A percentile compares a stretch with the other conserved stretches of the same genome.
These are phyloP conservation scores for Yarrowia sp. DNA, from an alignment of 805 yeast genomes.

Conservation along the genomic window DNA sequence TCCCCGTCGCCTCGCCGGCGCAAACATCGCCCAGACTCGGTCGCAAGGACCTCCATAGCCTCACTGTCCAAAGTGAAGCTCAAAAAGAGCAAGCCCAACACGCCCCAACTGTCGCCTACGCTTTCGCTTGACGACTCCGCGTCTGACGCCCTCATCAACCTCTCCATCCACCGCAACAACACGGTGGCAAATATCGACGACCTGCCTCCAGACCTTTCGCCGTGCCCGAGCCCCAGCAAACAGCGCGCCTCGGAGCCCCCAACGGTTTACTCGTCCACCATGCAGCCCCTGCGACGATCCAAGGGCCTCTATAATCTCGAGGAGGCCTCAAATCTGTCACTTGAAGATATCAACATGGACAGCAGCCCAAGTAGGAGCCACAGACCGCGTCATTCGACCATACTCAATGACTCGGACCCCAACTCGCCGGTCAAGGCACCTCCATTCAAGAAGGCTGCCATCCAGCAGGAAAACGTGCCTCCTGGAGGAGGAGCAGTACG, in stretches of 20 bases:
- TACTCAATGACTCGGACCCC: slow-evolving; percentile 10
- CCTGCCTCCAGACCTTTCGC: slow-evolving; percentile 3
- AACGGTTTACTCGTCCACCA: slow-evolving; percentile 16
- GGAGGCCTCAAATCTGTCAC: slow-evolving; percentile 34
- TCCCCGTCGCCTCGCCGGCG: slow-evolving; percentile 25
- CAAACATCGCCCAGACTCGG: slow-evolving; percentile 11
- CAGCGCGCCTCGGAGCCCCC: slow-evolving; percentile 16
- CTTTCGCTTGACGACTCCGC: slow-evolving; percentile 16
- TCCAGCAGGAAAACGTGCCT: neutral
- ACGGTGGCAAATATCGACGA: slow-evolving; percentile 9
- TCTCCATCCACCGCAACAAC: slow-evolving; percentile 26
- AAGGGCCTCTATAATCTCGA: slow-evolving; percentile 43
- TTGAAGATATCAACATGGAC: slow-evolving; percentile 7
- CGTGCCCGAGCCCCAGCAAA: slow-evolving; percentile 17
- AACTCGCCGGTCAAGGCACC: slow-evolving; percentile 22
- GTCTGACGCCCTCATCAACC: slow-evolving; percentile 24
- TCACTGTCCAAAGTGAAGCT: slow-evolving; percentile 19
- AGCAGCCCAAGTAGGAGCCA: neutral
- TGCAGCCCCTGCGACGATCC: slow-evolving; percentile 39
- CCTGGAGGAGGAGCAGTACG: neutral
- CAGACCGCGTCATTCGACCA: neutral
- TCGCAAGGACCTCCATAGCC: slow-evolving; percentile 7
- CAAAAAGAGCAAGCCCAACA: slow-evolving; percentile 24
- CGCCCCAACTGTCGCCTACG: slow-evolving; percentile 20
- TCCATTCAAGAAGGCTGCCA: slow-evolving; percentile 12